Evolutionary conservation across 768 basidiomycete genomes (phyloP).

Genomic region (Clitopilus passeckerianus): DNA sequence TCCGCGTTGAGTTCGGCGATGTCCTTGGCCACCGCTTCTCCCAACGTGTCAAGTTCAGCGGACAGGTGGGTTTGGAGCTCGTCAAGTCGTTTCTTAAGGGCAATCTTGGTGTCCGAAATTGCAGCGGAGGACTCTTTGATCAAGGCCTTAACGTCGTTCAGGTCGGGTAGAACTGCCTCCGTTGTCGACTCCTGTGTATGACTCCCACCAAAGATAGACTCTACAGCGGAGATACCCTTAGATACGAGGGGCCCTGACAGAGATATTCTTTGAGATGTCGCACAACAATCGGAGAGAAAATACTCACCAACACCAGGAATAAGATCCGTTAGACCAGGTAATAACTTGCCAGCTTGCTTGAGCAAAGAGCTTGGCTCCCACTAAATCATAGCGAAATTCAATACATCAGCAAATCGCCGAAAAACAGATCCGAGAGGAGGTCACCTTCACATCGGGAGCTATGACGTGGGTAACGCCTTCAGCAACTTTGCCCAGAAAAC

Average conservation of each 20-base stretch:
- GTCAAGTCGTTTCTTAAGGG: no score
- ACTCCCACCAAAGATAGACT: neutral
- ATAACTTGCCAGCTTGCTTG: neutral
- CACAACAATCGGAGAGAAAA: no score
- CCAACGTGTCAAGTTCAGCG: no score
- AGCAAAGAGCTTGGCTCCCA: neutral
- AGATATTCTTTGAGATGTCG: neutral
- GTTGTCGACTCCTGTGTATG: neutral
- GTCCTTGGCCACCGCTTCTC: no score
- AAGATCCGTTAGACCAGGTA: neutral
- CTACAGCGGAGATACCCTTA: neutral
- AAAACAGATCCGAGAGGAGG: neutral
- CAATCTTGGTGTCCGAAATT: no score
- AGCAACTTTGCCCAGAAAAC: neutral
- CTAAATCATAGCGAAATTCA: neutral
- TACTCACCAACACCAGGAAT: constrained; percentile 1
- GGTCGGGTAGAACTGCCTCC: neutral
- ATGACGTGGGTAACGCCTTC: neutral
- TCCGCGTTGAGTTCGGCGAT: no score
- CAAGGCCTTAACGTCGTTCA: no score
- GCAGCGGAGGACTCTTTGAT: no score
- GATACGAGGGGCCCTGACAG: neutral
- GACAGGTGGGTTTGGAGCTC: no score
- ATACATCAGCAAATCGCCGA: no score
- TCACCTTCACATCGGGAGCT: neutral